Evolutionary conservation across 371 early-diverging fungal genomes (phyloP), one percentile per base, ranked within the genome.

Genomic region (Syncephalastrum sp.): DNA sequence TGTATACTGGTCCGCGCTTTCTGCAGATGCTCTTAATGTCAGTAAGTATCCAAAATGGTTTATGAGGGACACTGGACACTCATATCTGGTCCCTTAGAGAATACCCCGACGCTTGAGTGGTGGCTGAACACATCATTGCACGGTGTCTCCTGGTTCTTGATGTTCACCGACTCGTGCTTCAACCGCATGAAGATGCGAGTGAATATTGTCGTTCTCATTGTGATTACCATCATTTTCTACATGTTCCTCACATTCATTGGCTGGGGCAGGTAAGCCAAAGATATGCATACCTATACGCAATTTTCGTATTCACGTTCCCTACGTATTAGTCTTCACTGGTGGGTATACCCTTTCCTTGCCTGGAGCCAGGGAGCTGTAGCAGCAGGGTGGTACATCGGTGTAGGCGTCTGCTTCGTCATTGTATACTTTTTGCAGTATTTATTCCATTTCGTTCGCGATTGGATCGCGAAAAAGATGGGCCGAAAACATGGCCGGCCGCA

Each of bases 101-200:
- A 5, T 49, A 59, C 29, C 3, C 47, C 44, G 16, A 7, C 63
- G 12, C 19, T 67, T 4, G 46, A 45, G 5, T 51, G 54, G 50
- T 84, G 81, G 79, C 43, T 72, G 15, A 82, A 74, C 47, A 64
- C 52, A 0, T 81, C 81, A 10, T 79, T 81, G 4, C 85, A 84
- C 46, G 82, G 75, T 29, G 67, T 75, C 1, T 80, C 82, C 3
- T 79, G 80, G 19, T 69, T 72, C 27, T 53, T 73, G 55, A 82
- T 81, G 59, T 52, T 84, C 38, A 57, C 61, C 56, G 82, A 84
- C 38, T 68, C 82, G n/a, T 61, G 78, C n/a, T 69, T 82, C 23
- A 76, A 70, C 29, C 69, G 82, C 2, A 77, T 81, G 61, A 61
- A 70, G 19, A 29, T 79, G 15, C 46, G 70, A 16, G 72, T 79